Base-by-base conservation (phyloP, 805 yeast genomes). In the Metschnikowia chrysomelidarum region DNA sequence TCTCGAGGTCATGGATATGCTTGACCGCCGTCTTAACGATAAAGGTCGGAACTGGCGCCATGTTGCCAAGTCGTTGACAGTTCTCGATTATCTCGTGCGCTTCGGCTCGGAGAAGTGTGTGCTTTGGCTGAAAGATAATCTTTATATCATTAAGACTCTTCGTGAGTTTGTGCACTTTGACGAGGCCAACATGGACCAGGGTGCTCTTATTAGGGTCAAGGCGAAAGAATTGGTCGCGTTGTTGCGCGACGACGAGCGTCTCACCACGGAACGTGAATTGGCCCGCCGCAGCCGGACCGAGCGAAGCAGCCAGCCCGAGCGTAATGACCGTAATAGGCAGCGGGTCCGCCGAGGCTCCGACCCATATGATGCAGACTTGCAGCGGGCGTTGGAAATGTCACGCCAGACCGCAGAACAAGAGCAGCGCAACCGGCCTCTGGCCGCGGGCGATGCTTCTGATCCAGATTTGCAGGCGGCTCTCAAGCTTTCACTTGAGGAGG, bases 21-120 rank as follows among this genome's bases (percentile, higher is more conserved):
- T 91, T 28, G 97, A 91, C 63, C 78, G 87, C 47, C 75, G 98
- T 45, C 67, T 91, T 46, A 91, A 91, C 55, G 98, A 91, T 57
- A 89, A 89, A 67, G 98, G 98, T 43, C 89, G 88, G 59, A 85
- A 91, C 64, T 91, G 97, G 97, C 76, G 96, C 47, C 98, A 91
- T 58, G 89, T 91, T 32, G 89, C 94, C 44, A 93, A 91, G 60
- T 81, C 95, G 1, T 70, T 91, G 43, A 83, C 95, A 2, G 80
- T 91, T n/a, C 71, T 91, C 49, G 96, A 89, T 53, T 91, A 81
- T 61, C 68, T 89, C 39, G 87, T 89, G 13, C 77, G 93, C 49
- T 75, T 73, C 41, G 98, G 97, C 24, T 75, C 88, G 14, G 95
- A 88, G 48, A 82, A 83, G 52, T 91, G 89, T 52, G 95, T 89